These are phyloP conservation scores for Suillus subluteus DNA, from an alignment of 768 basidiomycete species.

Conservation along the genomic window DNA sequence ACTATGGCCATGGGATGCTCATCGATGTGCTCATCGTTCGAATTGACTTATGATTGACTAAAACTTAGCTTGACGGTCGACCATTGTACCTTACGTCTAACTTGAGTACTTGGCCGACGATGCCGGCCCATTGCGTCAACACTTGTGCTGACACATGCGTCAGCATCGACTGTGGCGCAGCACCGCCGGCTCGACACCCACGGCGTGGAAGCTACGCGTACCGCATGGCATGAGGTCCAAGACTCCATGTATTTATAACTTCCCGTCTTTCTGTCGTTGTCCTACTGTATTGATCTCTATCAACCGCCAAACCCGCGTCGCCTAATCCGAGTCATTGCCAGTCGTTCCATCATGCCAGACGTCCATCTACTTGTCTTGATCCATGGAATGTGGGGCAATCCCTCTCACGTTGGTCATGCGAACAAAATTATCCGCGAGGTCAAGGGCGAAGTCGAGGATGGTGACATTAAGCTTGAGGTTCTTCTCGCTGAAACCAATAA, in stretches of 20 bases:
- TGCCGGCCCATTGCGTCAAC: too few relatives aligned
- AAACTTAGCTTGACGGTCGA: too few relatives aligned
- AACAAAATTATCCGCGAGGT: conserved; percentile 55
- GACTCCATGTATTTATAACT: neutral
- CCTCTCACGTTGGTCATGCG: conserved; percentile 63
- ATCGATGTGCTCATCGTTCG: too few relatives aligned
- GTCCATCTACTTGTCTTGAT: conserved; percentile 50
- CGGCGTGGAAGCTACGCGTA: neutral
- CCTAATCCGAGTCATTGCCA: neutral
- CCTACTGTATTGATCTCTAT: neutral
- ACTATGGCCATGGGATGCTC: too few relatives aligned
- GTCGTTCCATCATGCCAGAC: conserved; percentile 23
- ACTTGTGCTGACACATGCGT: too few relatives aligned
- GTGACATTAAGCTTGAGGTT: conserved; percentile 46
- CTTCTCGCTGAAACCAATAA: conserved; percentile 68
- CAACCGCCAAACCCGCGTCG: neutral
- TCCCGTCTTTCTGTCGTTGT: neutral
- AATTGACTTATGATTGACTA: too few relatives aligned
- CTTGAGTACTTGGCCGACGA: too few relatives aligned
- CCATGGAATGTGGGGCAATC: conserved; percentile 83
- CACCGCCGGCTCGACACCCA: neutral
- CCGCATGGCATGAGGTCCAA: neutral
- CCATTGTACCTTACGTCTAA: too few relatives aligned
- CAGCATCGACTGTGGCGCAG: too few relatives aligned
- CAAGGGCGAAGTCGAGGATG: conserved; percentile 35